Percentiles rank a stretch among this genome's conserved stretches.
phyloP scores from a whole-genome alignment of 371 early-diverging fungal genomes.

The Synchytrium microbalum region DNA sequence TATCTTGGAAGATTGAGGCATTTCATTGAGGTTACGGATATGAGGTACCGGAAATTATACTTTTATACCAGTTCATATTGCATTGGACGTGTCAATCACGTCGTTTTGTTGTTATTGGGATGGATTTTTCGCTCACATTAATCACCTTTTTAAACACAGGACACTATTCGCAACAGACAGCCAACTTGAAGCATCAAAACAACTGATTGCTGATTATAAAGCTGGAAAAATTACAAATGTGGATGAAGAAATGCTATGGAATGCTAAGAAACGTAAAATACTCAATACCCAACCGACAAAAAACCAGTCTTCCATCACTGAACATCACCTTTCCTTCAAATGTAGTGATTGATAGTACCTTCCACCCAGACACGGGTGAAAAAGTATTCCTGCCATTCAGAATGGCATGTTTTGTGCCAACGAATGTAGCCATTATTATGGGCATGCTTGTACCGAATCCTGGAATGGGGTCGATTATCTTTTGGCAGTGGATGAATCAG shows the following conservation, averaged over 20 bases:
- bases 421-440: slow-evolving; percentile 70
- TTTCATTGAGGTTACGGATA: slow-evolving; percentile 67
- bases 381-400: slow-evolving; percentile 71
- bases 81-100: not conserved
- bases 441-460: slow-evolving; percentile 78
- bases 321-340: not conserved
- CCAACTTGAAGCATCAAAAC: slow-evolving; percentile 51
- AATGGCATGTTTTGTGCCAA: slow-evolving; percentile 77
- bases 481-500: slow-evolving; percentile 84
- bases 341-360: slow-evolving; percentile 57
- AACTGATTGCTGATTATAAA: slow-evolving; percentile 50
- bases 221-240: slow-evolving; percentile 29
- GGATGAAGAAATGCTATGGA: slow-evolving; percentile 48
- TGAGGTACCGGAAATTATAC: slow-evolving; percentile 35
- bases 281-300: not conserved
- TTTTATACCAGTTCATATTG: not conserved
- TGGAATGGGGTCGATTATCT: slow-evolving; percentile 60
- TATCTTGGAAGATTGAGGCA: slow-evolving; percentile 67
- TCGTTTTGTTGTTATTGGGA: slow-evolving; percentile 2
- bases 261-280: slow-evolving; percentile 58
- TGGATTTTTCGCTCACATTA: slow-evolving; percentile 2
- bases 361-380: slow-evolving; percentile 79
- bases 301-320: not conserved
- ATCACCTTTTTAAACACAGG: slow-evolving; percentile 17
- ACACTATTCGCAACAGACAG: slow-evolving; percentile 54